Base-by-base conservation (phyloP, 2,329 filamentous ascomycete species). In the Huntiella savannae region DNA sequence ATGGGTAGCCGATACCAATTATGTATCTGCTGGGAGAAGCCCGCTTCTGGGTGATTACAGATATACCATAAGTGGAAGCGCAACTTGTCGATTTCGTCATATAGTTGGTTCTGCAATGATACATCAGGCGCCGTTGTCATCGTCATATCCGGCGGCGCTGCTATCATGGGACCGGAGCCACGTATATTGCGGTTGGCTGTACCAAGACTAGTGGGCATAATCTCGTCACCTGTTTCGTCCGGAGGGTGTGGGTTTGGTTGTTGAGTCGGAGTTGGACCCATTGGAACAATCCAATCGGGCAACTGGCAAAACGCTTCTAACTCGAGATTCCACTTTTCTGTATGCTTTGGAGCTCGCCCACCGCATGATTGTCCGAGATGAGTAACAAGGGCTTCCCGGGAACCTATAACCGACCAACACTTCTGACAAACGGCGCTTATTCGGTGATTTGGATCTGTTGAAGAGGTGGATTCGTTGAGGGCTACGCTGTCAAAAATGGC, bases 401-500 rank as follows among this genome's bases (percentile, higher is more conserved):
- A 36, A 6, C 40, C 32, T 5, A 49, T 40, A 15, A 49, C 46
- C 13, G 34, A 49, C 48, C 48, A 49, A 40, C 48, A 49, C 32
- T 49, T 49, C 28, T 49, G 48, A 36, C 48, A 49, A 17, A 49
- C 46, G 10, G 48, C 48, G 12, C 43, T 46, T 28, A 49, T 49
- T n/a, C 43, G 43, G 17, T 49, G 48, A 11, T n/a, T 36, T n/a
- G 15, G 37, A 10, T 33, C 36, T 22, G 39, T 41, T 40, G 36
- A 46, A 40, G 42, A 38, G 13, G 34, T 40, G 33, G 35, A 12
- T 17, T 33, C 17, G 37, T 39, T 37, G 6, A 44, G 19, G 4
- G 32, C 42, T 4, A 28, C 37, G 13, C 32, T 12, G 28, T 49
- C 48, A 15, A 49, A 46, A 5, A 44, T 43, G 11, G 46, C 48